Evolutionary conservation across 352 stramenopile genomes (phyloP), one percentile per base, ranked within the genome.

Genomic region (Phytophthora brassicae): DNA sequence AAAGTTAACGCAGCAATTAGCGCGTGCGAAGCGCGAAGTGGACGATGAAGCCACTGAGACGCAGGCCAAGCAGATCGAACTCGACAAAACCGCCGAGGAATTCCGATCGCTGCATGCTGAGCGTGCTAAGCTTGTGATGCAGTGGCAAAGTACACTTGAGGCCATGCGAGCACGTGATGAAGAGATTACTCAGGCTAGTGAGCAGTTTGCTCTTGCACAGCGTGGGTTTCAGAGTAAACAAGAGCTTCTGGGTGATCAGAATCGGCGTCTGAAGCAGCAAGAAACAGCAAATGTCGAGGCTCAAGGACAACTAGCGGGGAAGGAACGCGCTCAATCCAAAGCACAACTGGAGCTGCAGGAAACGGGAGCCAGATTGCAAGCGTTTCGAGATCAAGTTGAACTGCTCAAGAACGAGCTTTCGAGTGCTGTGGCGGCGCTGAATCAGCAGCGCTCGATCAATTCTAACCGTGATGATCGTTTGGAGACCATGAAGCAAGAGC

Each of bases 121-220:
- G 74, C 83, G 95, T 29, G 92, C 97, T 50, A 82, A 96, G 61
- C 89, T 98, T 14, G 84, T 98, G n/a, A 66, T 85, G 48, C 90
- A 98, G 64, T 98, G 94, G 96, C 92, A 98, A 72, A 86, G 92
- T 42, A 97, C 91, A 3, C 95, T 99, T 44, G 89, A 96, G 49
- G 85, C 88, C 9, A 98, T 98, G 84, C 89, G 95, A 72, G 70
- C 81, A 8, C 84, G 96, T 20, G 95, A 99, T 57, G 73, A 90
- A 42, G 94, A 98, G 48, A 98, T 99, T 41, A 86, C 84, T n/a
- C 64, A 79, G 12, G 81, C 94, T n/a, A 91, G 91, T 39, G 85
- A 96, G 63, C 77, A 94, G 52, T 98, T 95, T 67, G 91, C 88
- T 19, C 39, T 78, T 6, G 83, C 82, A 26, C 81, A 75, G 0